Evolutionary conservation across 768 basidiomycete species (phyloP).

Genomic region (Trametopsis cervina): DNA sequence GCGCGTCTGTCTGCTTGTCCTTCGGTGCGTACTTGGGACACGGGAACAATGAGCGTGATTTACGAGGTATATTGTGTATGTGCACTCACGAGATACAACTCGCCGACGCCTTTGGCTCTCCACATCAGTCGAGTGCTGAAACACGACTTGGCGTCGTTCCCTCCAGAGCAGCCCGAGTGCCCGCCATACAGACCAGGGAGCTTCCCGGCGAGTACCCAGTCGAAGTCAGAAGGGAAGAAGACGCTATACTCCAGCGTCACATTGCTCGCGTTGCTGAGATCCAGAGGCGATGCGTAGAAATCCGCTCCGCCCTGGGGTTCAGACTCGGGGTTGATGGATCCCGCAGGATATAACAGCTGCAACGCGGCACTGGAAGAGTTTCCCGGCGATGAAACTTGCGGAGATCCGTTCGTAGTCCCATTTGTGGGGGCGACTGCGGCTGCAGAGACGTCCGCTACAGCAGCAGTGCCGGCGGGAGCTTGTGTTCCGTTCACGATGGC

Average conservation of each 20-base stretch:
- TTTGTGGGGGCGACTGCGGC: constrained; percentile 7
- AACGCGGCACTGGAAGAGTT: constrained; percentile 36
- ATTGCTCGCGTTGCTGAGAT: constrained; percentile 39
- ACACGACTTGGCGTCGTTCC: constrained; percentile 61
- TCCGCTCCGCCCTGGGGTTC: constrained; percentile 65
- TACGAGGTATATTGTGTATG: neutral
- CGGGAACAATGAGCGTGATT: neutral
- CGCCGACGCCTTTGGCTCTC: constrained; percentile 59
- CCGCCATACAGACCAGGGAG: constrained; percentile 78
- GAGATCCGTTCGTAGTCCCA: constrained; percentile 13
- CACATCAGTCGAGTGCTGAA: constrained; percentile 89
- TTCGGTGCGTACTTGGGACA: constrained; percentile 71
- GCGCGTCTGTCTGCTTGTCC: constrained; percentile 49
- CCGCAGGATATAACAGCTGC: constrained; percentile 60
- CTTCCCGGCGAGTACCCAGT: constrained; percentile 80
- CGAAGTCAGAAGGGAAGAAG: constrained; percentile 68
- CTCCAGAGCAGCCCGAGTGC: constrained; percentile 62
- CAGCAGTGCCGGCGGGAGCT: constrained; percentile 22
- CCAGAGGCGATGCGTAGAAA: constrained; percentile 49
- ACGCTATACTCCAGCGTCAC: constrained; percentile 64
- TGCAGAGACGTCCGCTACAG: constrained; percentile 10
- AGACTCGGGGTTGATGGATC: constrained; percentile 61
- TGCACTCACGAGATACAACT: constrained; percentile 61
- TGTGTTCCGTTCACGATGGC: constrained; percentile 46
- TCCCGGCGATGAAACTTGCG: constrained; percentile 17